Conservation (phyloP, 352 stramenopile genomes). For the Pythium grandisporangium region DNA sequence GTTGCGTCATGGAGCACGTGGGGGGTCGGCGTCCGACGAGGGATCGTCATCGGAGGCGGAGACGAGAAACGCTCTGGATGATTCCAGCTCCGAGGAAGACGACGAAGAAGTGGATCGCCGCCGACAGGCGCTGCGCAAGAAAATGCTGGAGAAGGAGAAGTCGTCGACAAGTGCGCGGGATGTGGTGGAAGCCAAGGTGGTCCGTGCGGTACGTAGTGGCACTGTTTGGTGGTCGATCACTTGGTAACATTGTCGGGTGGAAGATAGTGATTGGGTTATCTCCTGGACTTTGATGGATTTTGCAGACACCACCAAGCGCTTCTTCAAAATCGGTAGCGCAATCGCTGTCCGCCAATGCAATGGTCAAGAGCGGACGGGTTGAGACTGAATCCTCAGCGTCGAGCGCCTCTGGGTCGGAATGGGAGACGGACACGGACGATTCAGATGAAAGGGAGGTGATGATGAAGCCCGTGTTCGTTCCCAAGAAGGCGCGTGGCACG, state of each 20-base stretch:
- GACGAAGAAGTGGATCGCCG: conserved; percentile 63
- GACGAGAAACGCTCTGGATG: conserved; percentile 38
- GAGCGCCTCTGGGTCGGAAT: conserved; percentile 48
- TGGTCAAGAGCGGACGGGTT: no score
- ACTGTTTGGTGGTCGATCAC: no score
- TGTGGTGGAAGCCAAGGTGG: conserved; percentile 14
- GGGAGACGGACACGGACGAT: conserved; percentile 75
- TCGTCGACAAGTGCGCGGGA: neutral
- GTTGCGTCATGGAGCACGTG: no score
- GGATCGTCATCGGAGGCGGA: neutral
- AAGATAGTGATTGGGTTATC: no score
- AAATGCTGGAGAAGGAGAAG: conserved; percentile 29
- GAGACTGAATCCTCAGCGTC: conserved; percentile 24
- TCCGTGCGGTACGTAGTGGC: conserved; percentile 8
- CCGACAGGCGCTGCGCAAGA: conserved; percentile 46
- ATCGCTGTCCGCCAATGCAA: no score
- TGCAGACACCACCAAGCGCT: no score
- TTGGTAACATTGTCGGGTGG: no score
- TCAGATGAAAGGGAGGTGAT: conserved; percentile 62
- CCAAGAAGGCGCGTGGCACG: conserved; percentile 82
- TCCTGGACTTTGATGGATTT: no score
- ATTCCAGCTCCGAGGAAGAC: conserved; percentile 72
- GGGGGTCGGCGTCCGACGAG: neutral
- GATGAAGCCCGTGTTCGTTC: conserved; percentile 90
- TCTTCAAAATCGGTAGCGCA: no score